Conservation (phyloP, 139 green algal genomes). For the Axilococcus clingmanii region DNA sequence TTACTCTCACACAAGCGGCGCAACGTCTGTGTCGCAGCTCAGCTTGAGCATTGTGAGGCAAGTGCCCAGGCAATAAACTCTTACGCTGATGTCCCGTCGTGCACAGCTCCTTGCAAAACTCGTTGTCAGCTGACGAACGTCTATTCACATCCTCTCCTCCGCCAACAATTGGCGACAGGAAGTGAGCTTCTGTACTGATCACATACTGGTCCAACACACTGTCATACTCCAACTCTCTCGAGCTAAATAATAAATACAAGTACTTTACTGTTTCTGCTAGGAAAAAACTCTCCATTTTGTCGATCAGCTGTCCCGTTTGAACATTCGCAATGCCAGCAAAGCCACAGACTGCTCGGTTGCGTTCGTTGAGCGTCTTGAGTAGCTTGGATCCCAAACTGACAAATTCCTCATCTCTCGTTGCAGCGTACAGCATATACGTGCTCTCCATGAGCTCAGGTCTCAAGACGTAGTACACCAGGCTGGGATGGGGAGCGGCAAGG, state of each 20-base stretch:
- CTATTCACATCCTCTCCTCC: slow-evolving; percentile 7
- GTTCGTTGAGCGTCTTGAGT: slow-evolving; percentile 31
- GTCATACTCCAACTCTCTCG: no score
- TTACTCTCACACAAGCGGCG: no score
- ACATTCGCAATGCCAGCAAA: slow-evolving; percentile 55
- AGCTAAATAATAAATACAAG: slow-evolving; percentile 64
- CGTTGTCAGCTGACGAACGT: no score
- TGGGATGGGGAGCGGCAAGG: neutral
- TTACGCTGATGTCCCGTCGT: no score
- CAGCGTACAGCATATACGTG: slow-evolving; percentile 72
- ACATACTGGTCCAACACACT: slow-evolving; percentile 48
- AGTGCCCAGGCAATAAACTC: no score
- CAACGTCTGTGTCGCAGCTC: no score
- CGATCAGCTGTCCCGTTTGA: slow-evolving; percentile 46
- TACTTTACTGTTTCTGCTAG: slow-evolving; percentile 87
- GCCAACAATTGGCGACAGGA: slow-evolving; percentile 34
- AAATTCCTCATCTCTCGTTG: slow-evolving; percentile 17
- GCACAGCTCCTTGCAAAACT: no score
- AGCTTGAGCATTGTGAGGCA: no score
- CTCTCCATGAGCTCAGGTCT: slow-evolving; percentile 87
- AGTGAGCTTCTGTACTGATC: slow-evolving; percentile 67
- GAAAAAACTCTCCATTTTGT: slow-evolving; percentile 89
- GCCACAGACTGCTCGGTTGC: slow-evolving; percentile 40
- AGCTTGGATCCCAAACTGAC: slow-evolving; percentile 13
- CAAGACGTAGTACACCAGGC: slow-evolving; percentile 41